Evolutionary conservation across 2,329 filamentous ascomycete genomes (phyloP).

Genomic region (Dissoconium aciculare): DNA sequence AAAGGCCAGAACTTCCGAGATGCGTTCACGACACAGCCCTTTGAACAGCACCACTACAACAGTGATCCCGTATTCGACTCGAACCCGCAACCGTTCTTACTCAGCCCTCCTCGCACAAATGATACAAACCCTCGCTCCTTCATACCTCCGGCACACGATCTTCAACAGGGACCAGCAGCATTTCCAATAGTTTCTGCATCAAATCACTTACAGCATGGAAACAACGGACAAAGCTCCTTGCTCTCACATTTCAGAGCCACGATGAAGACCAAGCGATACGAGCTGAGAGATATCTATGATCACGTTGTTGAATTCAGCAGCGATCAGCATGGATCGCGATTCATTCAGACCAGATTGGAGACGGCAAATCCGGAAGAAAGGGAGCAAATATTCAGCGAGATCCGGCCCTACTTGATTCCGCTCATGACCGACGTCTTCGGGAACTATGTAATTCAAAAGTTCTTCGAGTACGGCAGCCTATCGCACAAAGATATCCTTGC

Average conservation of each 20-base stretch:
- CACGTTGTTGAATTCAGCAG: conserved; percentile 90
- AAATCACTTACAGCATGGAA: no score
- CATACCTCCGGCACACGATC: no score
- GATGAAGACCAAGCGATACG: conserved; percentile 58
- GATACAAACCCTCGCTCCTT: no score
- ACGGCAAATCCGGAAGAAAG: conserved; percentile 93
- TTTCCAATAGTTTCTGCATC: no score
- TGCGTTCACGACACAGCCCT: no score
- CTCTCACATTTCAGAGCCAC: conserved; percentile 69
- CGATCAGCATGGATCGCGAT: conserved; percentile 87
- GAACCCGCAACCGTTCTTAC: no score
- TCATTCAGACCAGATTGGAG: conserved; percentile 86
- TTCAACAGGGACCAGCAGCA: no score
- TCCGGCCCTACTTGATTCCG: conserved; percentile 67
- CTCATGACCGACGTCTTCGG: conserved; percentile 95
- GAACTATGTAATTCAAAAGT: conserved; percentile 96
- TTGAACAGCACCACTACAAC: no score
- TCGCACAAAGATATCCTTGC: conserved; percentile 80
- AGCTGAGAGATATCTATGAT: conserved; percentile 75
- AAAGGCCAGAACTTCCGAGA: no score
- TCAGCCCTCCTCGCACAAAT: no score
- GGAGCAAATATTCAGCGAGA: conserved; percentile 75
- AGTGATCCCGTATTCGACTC: no score
- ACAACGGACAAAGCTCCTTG: conserved; percentile 57
- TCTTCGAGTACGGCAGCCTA: conserved; percentile 92